Conservation (phyloP, 1,284 basidiomycete genomes). For the Apiotrichum montevideense region DNA sequence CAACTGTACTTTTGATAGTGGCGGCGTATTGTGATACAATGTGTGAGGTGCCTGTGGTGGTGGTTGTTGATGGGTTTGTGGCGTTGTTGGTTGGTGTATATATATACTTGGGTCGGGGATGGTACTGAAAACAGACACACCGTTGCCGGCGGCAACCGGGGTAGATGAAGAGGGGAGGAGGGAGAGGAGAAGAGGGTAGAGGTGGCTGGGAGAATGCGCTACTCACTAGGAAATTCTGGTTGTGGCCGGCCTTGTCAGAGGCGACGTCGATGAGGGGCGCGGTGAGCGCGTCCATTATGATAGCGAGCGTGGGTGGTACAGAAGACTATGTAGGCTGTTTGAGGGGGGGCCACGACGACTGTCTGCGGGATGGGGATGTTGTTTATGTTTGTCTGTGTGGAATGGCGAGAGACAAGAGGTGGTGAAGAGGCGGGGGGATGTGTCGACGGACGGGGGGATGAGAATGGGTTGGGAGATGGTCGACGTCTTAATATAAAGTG, state of each 20-base stretch:
- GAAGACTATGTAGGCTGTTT: background rate
- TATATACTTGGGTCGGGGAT: too few relatives aligned
- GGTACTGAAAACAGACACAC: too few relatives aligned
- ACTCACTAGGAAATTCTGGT: conserved; percentile 12
- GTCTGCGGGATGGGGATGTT: background rate
- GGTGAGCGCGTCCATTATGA: conserved; percentile 11
- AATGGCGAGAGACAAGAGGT: background rate
- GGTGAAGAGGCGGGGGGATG: background rate
- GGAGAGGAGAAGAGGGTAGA: background rate
- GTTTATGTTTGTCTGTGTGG: background rate
- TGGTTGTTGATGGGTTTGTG: too few relatives aligned
- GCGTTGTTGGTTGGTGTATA: too few relatives aligned
- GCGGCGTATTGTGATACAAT: too few relatives aligned
- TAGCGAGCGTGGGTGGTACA: background rate
- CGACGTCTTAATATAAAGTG: background rate
- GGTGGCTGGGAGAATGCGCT: background rate
- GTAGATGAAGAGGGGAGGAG: background rate
- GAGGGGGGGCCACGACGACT: too few relatives aligned
- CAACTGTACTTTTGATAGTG: too few relatives aligned
- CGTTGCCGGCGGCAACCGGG: too few relatives aligned
- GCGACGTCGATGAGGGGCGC: conserved; percentile 6
- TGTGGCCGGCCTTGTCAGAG: conserved; percentile 4
- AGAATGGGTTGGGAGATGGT: background rate
- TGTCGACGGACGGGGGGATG: background rate
- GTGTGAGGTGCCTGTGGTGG: too few relatives aligned